Conservation (phyloP, 108 stramenopile species). For the Pseudonitzschia multiseries region DNA sequence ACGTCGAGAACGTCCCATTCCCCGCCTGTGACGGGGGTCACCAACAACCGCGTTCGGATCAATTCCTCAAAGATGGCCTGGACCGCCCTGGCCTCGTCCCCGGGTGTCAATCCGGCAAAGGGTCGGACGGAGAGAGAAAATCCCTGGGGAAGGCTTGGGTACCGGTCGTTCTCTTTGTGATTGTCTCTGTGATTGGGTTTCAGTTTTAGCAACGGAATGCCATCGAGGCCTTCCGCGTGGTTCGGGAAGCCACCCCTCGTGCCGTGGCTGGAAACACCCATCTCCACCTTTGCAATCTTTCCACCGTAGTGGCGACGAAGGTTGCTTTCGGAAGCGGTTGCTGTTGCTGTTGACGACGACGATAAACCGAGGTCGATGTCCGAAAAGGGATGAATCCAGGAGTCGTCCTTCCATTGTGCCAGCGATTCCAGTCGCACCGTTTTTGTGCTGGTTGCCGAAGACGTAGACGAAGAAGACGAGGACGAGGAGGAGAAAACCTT, state of each 20-base stretch:
- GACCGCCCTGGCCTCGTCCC: neutral
- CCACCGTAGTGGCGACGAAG: neutral
- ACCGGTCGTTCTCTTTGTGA: neutral
- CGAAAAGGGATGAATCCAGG: constrained; percentile 8
- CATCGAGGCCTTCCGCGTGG: neutral
- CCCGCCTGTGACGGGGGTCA: constrained; percentile 18
- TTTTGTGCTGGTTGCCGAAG: neutral
- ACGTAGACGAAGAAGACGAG: too few relatives aligned
- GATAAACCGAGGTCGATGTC: constrained; percentile 8
- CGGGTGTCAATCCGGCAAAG: constrained; percentile 3
- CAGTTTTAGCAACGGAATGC: neutral
- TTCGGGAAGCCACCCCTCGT: neutral
- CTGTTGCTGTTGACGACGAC: neutral
- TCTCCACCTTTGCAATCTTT: constrained; percentile 12
- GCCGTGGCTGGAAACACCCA: constrained; percentile 25
- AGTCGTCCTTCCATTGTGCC: constrained; percentile 6
- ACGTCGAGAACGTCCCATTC: constrained; percentile 14
- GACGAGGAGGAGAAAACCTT: neutral
- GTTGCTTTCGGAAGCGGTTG: neutral
- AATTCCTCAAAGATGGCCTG: constrained; percentile 14
- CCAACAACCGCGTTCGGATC: constrained; percentile 2
- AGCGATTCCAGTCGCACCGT: constrained; percentile 11
- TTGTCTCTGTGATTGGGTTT: neutral
- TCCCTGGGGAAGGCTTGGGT: constrained; percentile 1
- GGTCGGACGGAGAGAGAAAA: constrained; percentile 1